These are phyloP conservation scores for Exutisphaerella laricina DNA, from an alignment of 2,329 filamentous ascomycete genomes.

Conservation along the genomic window DNA sequence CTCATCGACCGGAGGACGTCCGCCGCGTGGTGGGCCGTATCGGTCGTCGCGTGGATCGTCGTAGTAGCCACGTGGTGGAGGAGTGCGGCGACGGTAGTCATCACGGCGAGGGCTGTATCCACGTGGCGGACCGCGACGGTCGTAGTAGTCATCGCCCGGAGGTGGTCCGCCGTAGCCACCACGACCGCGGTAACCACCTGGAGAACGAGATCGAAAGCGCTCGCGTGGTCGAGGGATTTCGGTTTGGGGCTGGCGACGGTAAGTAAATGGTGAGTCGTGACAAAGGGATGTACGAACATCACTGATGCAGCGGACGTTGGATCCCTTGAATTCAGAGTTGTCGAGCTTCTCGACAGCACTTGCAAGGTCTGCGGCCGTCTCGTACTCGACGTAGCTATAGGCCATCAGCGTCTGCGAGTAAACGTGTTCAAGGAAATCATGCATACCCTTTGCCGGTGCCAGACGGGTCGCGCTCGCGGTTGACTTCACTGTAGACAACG, in stretches of 20 bases:
- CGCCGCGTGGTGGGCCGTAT: constrained; percentile 59
- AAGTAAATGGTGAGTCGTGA: constrained; percentile 3
- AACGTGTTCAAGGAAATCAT: no score
- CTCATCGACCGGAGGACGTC: constrained; percentile 69
- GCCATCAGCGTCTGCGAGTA: no score
- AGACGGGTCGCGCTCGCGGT: constrained; percentile 74
- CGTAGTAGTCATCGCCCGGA: constrained; percentile 64
- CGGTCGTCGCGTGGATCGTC: constrained; percentile 69
- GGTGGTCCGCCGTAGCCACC: constrained; percentile 49
- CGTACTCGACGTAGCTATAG: constrained; percentile 79
- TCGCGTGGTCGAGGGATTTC: constrained; percentile 52
- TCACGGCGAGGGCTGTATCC: constrained; percentile 80
- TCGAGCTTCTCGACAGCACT: constrained; percentile 94
- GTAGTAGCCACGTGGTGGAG: constrained; percentile 63
- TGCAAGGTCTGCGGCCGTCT: constrained; percentile 83
- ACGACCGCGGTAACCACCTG: constrained; percentile 59
- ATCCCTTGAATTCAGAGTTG: constrained; percentile 85
- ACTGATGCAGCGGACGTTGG: constrained; percentile 74
- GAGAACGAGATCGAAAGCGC: constrained; percentile 72
- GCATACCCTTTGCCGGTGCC: constrained; percentile 61
- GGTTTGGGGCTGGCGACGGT: constrained; percentile 60
- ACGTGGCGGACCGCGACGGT: constrained; percentile 72
- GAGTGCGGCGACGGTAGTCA: constrained; percentile 81
- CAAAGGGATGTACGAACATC: constrained; percentile 56
- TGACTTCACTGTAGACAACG: constrained; percentile 96